Conservation (phyloP, 495 filamentous ascomycete species). For the Penicillium macrosclerotiorum region DNA sequence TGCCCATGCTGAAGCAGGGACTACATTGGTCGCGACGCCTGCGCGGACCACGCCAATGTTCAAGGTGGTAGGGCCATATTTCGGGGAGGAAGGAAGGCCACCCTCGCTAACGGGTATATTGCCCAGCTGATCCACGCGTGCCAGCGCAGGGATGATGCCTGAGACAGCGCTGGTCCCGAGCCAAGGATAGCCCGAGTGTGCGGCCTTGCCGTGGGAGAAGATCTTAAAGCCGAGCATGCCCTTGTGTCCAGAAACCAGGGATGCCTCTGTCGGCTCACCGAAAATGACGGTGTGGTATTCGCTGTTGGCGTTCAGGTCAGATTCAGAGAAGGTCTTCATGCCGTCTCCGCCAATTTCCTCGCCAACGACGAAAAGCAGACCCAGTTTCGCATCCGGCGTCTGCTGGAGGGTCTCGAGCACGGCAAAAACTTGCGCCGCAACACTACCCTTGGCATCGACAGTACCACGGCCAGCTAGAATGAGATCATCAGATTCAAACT, state of each 20-base stretch:
- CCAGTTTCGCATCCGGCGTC: constrained; percentile 47
- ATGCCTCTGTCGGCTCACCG: constrained; percentile 83
- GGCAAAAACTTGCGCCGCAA: constrained; percentile 76
- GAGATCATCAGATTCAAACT: constrained; percentile 35
- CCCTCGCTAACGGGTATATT: constrained; percentile 35
- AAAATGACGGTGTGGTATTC: constrained; percentile 74
- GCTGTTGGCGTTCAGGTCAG: constrained; percentile 33
- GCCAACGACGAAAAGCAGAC: constrained; percentile 84
- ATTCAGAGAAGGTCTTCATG: constrained; percentile 61
- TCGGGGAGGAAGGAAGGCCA: constrained; percentile 67
- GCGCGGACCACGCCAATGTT: constrained; percentile 79
- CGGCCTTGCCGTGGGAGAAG: constrained; percentile 69
- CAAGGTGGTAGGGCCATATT: constrained; percentile 82
- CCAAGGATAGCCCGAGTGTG: constrained; percentile 88
- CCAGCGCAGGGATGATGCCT: constrained; percentile 66
- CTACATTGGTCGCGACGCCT: constrained; percentile 86
- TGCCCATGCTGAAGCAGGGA: constrained; percentile 69
- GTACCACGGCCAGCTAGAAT: constrained; percentile 72
- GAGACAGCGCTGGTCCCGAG: constrained; percentile 78
- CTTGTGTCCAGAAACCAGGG: constrained; percentile 88
- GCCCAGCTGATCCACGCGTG: constrained; percentile 56
- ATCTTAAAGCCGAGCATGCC: constrained; percentile 67
- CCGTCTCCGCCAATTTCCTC: constrained; percentile 81
- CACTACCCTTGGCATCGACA: constrained; percentile 87
- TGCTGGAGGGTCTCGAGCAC: constrained; percentile 56